Evolutionary conservation across 2,329 filamentous ascomycete genomes (phyloP).

Genomic region (Sclerotiophoma versabilis): DNA sequence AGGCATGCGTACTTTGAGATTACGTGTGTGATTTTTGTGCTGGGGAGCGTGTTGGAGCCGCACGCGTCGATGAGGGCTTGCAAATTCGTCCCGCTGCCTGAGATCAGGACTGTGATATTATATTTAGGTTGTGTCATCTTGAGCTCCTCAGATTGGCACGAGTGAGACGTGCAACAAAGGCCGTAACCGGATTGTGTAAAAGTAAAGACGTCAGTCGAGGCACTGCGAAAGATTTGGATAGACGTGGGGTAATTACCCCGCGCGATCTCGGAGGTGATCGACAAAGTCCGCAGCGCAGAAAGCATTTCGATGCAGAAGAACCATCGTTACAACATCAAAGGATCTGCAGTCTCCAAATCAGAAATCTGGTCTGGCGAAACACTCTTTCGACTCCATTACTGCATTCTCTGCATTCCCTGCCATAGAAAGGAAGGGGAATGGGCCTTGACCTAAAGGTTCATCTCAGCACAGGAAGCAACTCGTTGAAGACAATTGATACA

Average conservation of each 20-base stretch:
- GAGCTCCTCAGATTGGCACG: no score
- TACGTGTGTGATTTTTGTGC: slow-evolving; percentile 66
- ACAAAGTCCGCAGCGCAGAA: slow-evolving; percentile 3
- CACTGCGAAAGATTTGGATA: slow-evolving; percentile 26
- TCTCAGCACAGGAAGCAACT: neutral
- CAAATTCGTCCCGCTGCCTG: slow-evolving; percentile 75
- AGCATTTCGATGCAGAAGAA: no score
- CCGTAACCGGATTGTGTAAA: neutral
- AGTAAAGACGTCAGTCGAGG: neutral
- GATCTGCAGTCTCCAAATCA: neutral
- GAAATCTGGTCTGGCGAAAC: no score
- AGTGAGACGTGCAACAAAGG: neutral
- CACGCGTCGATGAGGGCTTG: slow-evolving; percentile 75
- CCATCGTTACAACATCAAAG: neutral
- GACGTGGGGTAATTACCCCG: slow-evolving; percentile 33
- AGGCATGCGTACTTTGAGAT: slow-evolving; percentile 57
- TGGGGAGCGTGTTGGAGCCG: slow-evolving; percentile 56
- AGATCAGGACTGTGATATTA: slow-evolving; percentile 68
- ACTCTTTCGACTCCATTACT: no score
- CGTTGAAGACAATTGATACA: no score
- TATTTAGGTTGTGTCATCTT: slow-evolving; percentile 37
- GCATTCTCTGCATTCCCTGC: no score
- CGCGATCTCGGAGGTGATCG: slow-evolving; percentile 19
- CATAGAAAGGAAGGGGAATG: no score
- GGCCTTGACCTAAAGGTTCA: neutral